phyloP scores from a whole-genome alignment of 331 rosid genomes.

The Rhamnella rubrinervis region DNA sequence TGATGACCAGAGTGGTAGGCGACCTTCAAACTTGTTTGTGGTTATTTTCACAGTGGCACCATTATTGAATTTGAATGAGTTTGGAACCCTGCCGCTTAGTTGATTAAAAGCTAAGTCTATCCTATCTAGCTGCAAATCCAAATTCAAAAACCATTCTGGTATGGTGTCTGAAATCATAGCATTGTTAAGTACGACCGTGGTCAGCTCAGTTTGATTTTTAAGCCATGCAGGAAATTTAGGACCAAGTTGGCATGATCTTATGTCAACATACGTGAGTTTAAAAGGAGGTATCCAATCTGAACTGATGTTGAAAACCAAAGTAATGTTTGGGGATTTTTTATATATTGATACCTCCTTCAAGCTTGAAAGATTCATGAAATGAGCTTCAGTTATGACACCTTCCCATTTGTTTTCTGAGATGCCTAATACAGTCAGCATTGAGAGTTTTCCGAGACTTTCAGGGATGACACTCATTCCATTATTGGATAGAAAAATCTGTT shows the following conservation, averaged over 20 bases:
- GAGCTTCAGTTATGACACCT: constrained; percentile 18
- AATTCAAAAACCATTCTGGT: constrained; percentile 8
- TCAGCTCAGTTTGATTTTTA: constrained; percentile 7
- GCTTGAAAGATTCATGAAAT: constrained; percentile 4
- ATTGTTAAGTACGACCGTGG: background rate
- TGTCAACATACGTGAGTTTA: background rate
- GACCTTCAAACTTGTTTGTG: background rate
- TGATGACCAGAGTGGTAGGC: constrained; percentile 9
- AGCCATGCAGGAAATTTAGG: constrained; percentile 21
- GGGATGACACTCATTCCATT: constrained; percentile 9
- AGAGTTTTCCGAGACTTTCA: constrained; percentile 7
- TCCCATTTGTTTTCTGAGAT: constrained; percentile 17
- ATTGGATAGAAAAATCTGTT: constrained; percentile 1
- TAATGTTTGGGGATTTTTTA: background rate
- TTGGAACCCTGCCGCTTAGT: constrained; percentile 4
- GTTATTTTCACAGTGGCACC: background rate
- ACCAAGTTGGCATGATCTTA: constrained; percentile 13
- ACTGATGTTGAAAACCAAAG: background rate
- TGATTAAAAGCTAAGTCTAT: background rate
- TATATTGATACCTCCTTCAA: background rate
- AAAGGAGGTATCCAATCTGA: constrained; percentile 17
- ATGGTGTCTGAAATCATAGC: background rate
- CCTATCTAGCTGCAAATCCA: background rate
- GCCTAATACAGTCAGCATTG: background rate
- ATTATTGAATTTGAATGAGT: background rate